Evolutionary conservation across 441 rosid species (phyloP).

Genomic region (Hura crepitans): DNA sequence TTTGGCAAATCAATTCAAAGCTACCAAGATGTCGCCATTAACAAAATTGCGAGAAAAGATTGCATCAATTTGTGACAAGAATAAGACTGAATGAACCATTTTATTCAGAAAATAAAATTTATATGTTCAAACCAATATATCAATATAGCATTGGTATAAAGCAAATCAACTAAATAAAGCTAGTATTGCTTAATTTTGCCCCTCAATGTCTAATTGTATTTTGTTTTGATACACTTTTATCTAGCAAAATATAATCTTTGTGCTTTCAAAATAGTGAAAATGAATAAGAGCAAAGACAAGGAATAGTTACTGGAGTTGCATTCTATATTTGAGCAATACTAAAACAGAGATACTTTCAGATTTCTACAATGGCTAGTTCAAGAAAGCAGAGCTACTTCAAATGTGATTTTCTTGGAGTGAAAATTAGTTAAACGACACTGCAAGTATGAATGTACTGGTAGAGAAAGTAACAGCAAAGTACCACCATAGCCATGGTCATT

Average conservation of each 20-base stretch:
- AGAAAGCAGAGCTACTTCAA: neutral
- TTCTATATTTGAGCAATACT: neutral
- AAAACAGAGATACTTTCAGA: neutral
- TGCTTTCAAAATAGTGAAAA: neutral
- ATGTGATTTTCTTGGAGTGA: neutral
- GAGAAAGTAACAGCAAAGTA: neutral
- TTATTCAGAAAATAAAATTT: neutral
- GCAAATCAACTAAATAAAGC: neutral
- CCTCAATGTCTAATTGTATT: too few relatives aligned
- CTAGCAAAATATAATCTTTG: neutral
- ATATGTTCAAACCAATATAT: neutral
- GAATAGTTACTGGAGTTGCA: neutral
- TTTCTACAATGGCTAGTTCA: neutral
- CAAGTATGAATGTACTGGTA: too few relatives aligned
- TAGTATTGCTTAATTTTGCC: too few relatives aligned
- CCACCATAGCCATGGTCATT: neutral
- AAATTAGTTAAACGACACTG: neutral
- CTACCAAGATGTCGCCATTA: constrained; percentile 39
- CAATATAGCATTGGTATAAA: neutral
- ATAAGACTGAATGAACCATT: neutral
- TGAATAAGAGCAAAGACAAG: neutral
- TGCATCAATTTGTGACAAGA: neutral
- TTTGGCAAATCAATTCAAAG: constrained; percentile 54
- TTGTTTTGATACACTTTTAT: too few relatives aligned
- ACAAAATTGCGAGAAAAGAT: neutral